Evolutionary conservation across 768 basidiomycete genomes (phyloP).

Genomic region (Hygrocybe coccinea): DNA sequence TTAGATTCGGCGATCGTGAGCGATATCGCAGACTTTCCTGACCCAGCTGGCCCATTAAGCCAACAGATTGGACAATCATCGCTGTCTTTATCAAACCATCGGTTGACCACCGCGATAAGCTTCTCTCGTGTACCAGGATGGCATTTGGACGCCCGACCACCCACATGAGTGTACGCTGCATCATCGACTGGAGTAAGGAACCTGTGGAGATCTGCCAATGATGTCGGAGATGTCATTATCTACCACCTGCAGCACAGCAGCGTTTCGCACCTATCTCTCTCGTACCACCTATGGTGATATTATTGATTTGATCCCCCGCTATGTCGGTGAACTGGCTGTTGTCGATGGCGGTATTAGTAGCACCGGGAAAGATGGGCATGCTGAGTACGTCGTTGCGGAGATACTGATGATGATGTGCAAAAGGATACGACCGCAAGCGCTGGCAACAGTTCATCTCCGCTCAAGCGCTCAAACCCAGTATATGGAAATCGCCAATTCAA

Average conservation of each 20-base stretch:
- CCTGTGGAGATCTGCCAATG: neutral
- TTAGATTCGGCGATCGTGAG: slow-evolving; percentile 16
- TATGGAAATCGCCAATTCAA: too few species aligned
- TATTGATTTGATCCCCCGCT: neutral
- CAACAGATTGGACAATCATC: slow-evolving; percentile 7
- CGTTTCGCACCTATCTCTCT: neutral
- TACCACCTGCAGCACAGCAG: neutral
- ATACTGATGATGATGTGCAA: too few species aligned
- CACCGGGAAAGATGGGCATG: too few species aligned
- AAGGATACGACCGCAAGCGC: too few species aligned
- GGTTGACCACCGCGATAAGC: neutral
- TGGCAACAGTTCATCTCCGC: too few species aligned
- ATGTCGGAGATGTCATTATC: neutral
- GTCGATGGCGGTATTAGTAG: too few species aligned
- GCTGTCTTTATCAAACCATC: slow-evolving; percentile 3
- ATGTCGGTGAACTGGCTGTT: neutral
- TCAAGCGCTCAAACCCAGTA: too few species aligned
- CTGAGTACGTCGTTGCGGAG: too few species aligned
- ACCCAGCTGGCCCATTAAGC: slow-evolving; percentile 18
- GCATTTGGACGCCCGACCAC: slow-evolving; percentile 17
- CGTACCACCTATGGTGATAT: neutral
- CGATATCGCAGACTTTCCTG: slow-evolving; percentile 18
- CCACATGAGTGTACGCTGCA: neutral
- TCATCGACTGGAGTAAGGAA: neutral
- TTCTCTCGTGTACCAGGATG: neutral